Evolutionary conservation across 1,284 basidiomycete species (phyloP), one percentile per base, ranked within the genome.

Genomic region (Naganishia cerealis): DNA sequence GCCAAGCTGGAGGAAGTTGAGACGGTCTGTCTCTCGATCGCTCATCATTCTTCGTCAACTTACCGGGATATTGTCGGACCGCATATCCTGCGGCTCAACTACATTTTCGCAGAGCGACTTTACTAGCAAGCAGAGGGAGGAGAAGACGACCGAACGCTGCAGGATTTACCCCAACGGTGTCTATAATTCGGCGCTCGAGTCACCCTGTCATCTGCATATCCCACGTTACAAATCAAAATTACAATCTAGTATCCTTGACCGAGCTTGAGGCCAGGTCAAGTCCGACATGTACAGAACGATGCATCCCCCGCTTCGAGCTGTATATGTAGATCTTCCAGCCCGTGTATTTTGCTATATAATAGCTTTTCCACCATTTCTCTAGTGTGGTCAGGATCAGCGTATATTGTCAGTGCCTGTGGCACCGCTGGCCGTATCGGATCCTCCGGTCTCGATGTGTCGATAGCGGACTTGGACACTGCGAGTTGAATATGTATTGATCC

Each of bases 401-500:
- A 63, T 56, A 13, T 70, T 58, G 67, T 71, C 33, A 52, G 57
- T 56, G 59, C 43, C n/a, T 52, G 38, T 39, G 46, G 53, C 33
- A 57, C 29, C 56, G 56, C 53, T 54, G 58, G 80, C 24, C 46
- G 46, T 15, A 78, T 71, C 75, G 83, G 12, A 83, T 83, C 77
- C 85, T 85, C 46, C 83, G 85, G 5, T 82, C 84, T 48, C 1
- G 83, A 79, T 1, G 85, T 84, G 72, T 90, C 88, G 65, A 82
- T 76, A 0, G 85, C 81, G 0, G 86, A 83, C 1, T 83, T 80
- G 0, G 88, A 86, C 7, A 71, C 72, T 0, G 77, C 68, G 21
- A 96, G 83, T 73, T 92, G 90, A 56, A 97, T 86, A 76, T 92
- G 92, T 68, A 99, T 91, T 1, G 91, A 91, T 21, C 95, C 95